Base-by-base conservation (phyloP, 2,329 filamentous ascomycete species). In the Exophiala dermatitidis region DNA sequence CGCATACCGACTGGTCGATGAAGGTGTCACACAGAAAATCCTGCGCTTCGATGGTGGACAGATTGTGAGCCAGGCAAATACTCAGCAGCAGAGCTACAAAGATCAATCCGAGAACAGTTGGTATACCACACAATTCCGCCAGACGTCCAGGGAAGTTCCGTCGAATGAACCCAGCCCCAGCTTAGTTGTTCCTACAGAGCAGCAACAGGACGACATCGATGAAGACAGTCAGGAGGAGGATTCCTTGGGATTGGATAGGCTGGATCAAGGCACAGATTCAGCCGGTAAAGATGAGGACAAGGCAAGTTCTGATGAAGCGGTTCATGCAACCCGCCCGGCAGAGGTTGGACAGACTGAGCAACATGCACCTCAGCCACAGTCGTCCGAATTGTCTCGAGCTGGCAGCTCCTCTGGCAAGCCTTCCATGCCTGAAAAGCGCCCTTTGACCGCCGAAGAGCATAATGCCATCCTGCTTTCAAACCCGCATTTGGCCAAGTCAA, bases 381-480 rank as follows among this genome's bases (percentile, higher is more conserved):
- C 36, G 2, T 28, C 30, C 10, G 12, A 31, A 12, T 36, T 29
- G 12, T 9, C 19, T 37, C 43, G 12, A 10, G 41, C 10, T 5
- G 7, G n/a, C 5, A 30, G 12, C 43, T 37, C 38, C 6, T 4
- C 42, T 19, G 29, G 30, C 37, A n/a, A 55, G 4, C n/a, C 8
- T 5, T 34, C 29, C 6, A 52, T 47, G 37, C 30, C 38, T 10
- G 51, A 58, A 33, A 56, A 72, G 33, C 68, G 69, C 12, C 69
- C 68, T 7, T 72, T 93, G 73, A 95, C 89, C 0, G 87, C 93
- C 0, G 91, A 98, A 69, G 87, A 96, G 66, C 90, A 97, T 69
- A 98, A 97, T 65, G 86, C 88, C 6, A 75, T 86, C 54, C 76
- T 97, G 1, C 76, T 98, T 2, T 81, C 86, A 2, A 90, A 97